phyloP scores from a whole-genome alignment of 2,329 filamentous ascomycete genomes.

The Paraphaeosphaeria sporulosa region DNA sequence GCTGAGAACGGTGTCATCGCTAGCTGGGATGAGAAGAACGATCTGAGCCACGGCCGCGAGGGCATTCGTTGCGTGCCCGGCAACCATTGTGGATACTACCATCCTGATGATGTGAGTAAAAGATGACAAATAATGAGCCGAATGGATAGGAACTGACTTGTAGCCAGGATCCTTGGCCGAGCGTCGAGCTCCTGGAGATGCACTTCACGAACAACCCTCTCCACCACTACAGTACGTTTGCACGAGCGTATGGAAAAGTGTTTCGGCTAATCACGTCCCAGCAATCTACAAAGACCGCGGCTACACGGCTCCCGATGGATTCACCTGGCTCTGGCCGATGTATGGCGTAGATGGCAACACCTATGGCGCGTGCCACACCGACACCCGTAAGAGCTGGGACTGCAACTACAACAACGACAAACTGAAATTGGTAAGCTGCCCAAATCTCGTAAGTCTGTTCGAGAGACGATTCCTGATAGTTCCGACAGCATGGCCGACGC shows the following conservation, averaged over 20 bases:
- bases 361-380: neutral
- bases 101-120: neutral
- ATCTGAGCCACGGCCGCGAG: neutral
- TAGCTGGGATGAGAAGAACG: neutral
- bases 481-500: neutral
- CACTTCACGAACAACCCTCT: neutral
- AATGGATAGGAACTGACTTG: neutral
- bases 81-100: neutral
- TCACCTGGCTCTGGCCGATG: neutral
- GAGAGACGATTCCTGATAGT: neutral
- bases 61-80: neutral
- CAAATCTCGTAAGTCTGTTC: neutral
- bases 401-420: neutral
- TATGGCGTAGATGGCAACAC: neutral
- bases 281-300: slow-evolving; percentile 1
- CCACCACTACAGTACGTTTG: neutral
- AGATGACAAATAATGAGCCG: neutral
- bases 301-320: neutral
- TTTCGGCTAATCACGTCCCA: neutral
- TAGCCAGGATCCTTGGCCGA: neutral
- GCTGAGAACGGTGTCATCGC: neutral
- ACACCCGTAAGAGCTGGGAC: neutral
- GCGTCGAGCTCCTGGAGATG: neutral
- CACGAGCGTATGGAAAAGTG: neutral
- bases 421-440: neutral